Conservation (phyloP, 2,329 filamentous ascomycete genomes). For the Thelonectria olida region DNA sequence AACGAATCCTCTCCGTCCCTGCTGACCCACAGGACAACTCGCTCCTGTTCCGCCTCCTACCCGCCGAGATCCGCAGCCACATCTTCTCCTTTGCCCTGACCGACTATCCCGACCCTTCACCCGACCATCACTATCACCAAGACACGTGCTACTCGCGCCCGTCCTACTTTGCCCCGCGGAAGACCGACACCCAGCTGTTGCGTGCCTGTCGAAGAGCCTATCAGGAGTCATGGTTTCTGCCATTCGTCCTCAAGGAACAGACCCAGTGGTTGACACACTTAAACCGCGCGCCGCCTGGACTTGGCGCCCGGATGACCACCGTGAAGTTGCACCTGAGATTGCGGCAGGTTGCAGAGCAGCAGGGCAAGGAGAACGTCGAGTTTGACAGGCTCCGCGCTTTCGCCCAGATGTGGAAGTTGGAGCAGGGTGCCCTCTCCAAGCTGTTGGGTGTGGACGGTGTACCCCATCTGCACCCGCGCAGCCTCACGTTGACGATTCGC, state of each 20-base stretch:
- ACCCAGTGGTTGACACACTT: slow-evolving; percentile 47
- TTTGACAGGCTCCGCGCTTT: slow-evolving; percentile 51
- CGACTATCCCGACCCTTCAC: slow-evolving; percentile 47
- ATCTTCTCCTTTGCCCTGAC: slow-evolving; percentile 56
- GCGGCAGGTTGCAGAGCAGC: slow-evolving; percentile 26
- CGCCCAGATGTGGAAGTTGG: slow-evolving; percentile 52
- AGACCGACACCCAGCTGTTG: slow-evolving; percentile 49
- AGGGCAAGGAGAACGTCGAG: slow-evolving; percentile 34
- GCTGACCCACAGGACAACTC: slow-evolving; percentile 23
- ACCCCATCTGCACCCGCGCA: slow-evolving; percentile 44
- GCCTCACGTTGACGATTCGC: slow-evolving; percentile 55
- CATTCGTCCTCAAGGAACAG: slow-evolving; percentile 50
- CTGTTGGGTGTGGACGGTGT: slow-evolving; percentile 35
- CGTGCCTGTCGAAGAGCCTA: slow-evolving; percentile 54
- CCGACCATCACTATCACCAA: slow-evolving; percentile 35
- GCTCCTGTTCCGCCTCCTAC: slow-evolving; percentile 50
- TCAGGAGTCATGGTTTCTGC: slow-evolving; percentile 53
- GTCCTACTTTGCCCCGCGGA: slow-evolving; percentile 49
- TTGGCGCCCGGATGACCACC: background rate
- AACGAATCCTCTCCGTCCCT: slow-evolving; percentile 6
- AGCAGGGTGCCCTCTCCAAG: slow-evolving; percentile 37
- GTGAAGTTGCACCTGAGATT: slow-evolving; percentile 18
- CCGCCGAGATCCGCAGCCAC: slow-evolving; percentile 57
- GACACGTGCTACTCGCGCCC: slow-evolving; percentile 52
- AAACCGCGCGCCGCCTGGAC: slow-evolving; percentile 44